Evolutionary conservation across 2,329 filamentous ascomycete genomes (phyloP).

Genomic region (Colletotrichum brevisporum): DNA sequence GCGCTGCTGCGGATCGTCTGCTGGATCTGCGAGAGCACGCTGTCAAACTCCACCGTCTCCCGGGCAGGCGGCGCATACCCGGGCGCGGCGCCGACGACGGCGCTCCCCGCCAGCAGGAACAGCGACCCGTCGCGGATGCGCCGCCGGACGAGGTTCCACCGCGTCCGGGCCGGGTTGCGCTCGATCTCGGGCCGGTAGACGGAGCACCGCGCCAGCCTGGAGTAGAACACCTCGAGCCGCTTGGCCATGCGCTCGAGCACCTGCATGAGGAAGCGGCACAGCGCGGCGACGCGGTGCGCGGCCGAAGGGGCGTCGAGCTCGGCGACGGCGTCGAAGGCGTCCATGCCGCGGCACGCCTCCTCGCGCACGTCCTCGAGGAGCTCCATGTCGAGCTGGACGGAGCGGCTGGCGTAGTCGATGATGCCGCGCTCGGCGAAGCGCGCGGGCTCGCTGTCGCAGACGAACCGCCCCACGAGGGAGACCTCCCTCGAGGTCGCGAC

Average conservation of each 20-base stretch:
- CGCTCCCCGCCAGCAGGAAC: slow-evolving; percentile 61
- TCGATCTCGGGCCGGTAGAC: slow-evolving; percentile 67
- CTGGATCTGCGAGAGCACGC: slow-evolving; percentile 59
- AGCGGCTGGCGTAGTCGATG: slow-evolving; percentile 63
- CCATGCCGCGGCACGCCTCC: slow-evolving; percentile 68
- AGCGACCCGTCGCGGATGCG: slow-evolving; percentile 66
- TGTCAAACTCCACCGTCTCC: slow-evolving; percentile 60
- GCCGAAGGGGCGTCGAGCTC: slow-evolving; percentile 55
- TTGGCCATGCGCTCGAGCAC: slow-evolving; percentile 67
- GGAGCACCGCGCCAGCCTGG: slow-evolving; percentile 62
- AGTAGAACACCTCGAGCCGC: slow-evolving; percentile 65
- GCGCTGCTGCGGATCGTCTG: slow-evolving; percentile 47
- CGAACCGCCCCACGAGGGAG: slow-evolving; percentile 63
- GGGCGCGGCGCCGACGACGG: slow-evolving; percentile 48
- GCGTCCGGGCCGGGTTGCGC: slow-evolving; percentile 64
- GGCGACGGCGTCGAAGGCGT: slow-evolving; percentile 65
- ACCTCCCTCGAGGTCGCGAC: slow-evolving; percentile 63
- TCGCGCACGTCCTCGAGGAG: slow-evolving; percentile 67
- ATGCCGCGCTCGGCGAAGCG: slow-evolving; percentile 67
- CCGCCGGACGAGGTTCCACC: slow-evolving; percentile 65
- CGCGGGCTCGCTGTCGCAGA: slow-evolving; percentile 60
- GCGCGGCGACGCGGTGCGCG: slow-evolving; percentile 53
- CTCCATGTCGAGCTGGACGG: slow-evolving; percentile 65
- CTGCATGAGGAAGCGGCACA: slow-evolving; percentile 64
- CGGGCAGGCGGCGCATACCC: slow-evolving; percentile 47